Evolutionary conservation across 2,329 filamentous ascomycete genomes (phyloP), one percentile per base, ranked within the genome.

Genomic region (Fusarium tanahbumbuense): DNA sequence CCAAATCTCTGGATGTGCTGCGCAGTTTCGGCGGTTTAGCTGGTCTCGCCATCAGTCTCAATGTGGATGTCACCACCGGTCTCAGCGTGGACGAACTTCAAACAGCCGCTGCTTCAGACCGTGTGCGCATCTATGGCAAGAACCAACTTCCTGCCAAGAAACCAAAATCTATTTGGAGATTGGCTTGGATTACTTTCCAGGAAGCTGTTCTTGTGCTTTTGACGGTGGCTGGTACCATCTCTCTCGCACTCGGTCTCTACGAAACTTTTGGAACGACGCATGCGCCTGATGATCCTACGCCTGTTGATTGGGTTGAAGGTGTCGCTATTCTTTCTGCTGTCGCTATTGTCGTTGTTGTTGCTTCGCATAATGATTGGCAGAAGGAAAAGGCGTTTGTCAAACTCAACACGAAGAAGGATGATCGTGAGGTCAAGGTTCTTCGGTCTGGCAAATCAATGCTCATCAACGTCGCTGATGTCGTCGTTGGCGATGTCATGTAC

Each of bases 301-400:
- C 63, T 6, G 63, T 66, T 3, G 63, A 66, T 4, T 66, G 63
- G 63, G 63, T 66, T 1, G 63, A 66, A 3, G 63, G 63, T 9
- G 63, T 66, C 13, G 63, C 63, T 10, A 66, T 66, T 34, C 62
- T 66, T 8, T 44, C 55, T 11, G 63, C 63, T 9, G 62, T 66
- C 6, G n/a, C 57, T 4, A 66, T 66, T 4, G 63, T 66, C 6
- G 62, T 67, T 0, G 55, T 66, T 23, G 63, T 66, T 37, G 63
- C 62, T 4, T 66, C 63, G 3, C 62, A 67, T 30, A 66, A 66
- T 7, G 63, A 66, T 4, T 66, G 63, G 63, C 63, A 66, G 15
- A 66, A 66, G 0, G 63, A 66, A 45, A 66, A 67, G 25, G 63
- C 63, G 1, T 66, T 66, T 25, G 63, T 66, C 8, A 66, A 66